Evolutionary conservation across 495 filamentous ascomycete genomes (phyloP), one percentile per base, ranked within the genome.

Genomic region (Lasiosphaeria miniovina): DNA sequence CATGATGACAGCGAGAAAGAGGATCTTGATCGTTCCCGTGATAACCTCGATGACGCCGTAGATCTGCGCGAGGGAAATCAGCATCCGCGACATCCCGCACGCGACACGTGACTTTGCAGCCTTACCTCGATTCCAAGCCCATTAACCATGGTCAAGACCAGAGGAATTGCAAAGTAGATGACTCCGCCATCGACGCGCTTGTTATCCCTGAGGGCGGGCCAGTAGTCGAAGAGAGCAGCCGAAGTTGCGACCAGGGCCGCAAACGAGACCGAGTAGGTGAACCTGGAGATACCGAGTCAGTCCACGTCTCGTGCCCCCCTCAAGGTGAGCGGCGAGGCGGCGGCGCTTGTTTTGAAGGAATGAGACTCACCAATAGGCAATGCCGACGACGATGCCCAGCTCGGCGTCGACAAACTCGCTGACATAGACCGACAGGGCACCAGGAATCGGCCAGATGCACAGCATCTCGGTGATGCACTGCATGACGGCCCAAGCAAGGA

Each of bases 381-480:
- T 60, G 11, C 78, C 78, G 7, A 81, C 72, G 8, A 72, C 71
- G 32, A 75, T 77, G 0, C 77, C 79, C 46, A 83, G 62, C 9
- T 79, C 77, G 10, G 63, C 62, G 52, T 83, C 80, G 9, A 82
- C 75, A 63, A 81, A 82, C 33, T 72, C 67, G n/a, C 70, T 64
- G 6, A 80, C 77, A 59, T 75, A 82, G 38, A 77, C 72, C 6
- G 74, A 69, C 12, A 82, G 46, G 1, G 78, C 78, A 41, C 75
- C 75, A 0, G 80, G 70, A 4, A 82, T 73, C 0, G 80, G 81
- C 72, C 77, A 78, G 33, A 79, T 67, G n/a, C 72, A 72, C 4
- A 78, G 68, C 70, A 84, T 73, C 60, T 82, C 80, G 10, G 71
- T 71, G 24, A 84, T 69, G 36, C 78, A 77, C 54, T 77, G 73